Percentiles rank a stretch among this genome's conserved stretches.
phyloP scores from a whole-genome alignment of 163 green algal species.

The Scenedesmus sp. region DNA sequence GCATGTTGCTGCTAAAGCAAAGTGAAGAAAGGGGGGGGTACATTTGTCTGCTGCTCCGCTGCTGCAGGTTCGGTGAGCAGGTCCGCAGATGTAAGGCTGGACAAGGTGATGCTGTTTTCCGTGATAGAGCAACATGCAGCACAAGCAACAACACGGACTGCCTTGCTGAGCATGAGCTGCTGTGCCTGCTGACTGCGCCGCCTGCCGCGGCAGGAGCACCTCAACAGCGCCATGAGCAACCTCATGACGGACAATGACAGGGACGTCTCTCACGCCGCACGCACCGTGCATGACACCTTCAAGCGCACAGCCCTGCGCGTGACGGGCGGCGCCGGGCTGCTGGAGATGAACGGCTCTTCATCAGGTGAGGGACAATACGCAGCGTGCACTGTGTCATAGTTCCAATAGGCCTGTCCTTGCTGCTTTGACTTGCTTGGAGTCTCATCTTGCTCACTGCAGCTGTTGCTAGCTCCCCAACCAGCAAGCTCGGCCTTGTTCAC shows the following conservation, averaged over 20 bases:
- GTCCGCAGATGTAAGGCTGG: no score
- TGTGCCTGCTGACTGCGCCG: background rate
- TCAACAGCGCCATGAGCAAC: constrained; percentile 83
- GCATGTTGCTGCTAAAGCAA: no score
- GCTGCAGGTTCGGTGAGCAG: no score
- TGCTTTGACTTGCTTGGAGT: no score
- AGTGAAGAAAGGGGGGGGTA: no score
- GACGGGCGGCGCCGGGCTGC: constrained; percentile 55
- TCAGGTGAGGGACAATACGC: background rate
- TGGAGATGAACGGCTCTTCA: constrained; percentile 62
- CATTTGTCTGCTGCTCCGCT: no score
- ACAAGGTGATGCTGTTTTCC: no score
- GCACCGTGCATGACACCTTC: constrained; percentile 71
- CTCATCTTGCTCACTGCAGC: no score
- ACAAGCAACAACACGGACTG: no score
- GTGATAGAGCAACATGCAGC: no score
- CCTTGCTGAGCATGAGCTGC: background rate
- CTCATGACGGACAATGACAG: constrained; percentile 81
- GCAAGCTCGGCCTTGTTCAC: no score
- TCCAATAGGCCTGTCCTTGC: background rate
- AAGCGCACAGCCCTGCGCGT: constrained; percentile 62
- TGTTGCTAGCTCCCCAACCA: no score
- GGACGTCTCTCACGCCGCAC: constrained; percentile 70
- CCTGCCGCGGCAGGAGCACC: constrained; percentile 60
- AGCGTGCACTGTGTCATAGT: background rate